Evolutionary conservation across 2,329 filamentous ascomycete genomes (phyloP).

Genomic region (Lomentospora prolificans): DNA sequence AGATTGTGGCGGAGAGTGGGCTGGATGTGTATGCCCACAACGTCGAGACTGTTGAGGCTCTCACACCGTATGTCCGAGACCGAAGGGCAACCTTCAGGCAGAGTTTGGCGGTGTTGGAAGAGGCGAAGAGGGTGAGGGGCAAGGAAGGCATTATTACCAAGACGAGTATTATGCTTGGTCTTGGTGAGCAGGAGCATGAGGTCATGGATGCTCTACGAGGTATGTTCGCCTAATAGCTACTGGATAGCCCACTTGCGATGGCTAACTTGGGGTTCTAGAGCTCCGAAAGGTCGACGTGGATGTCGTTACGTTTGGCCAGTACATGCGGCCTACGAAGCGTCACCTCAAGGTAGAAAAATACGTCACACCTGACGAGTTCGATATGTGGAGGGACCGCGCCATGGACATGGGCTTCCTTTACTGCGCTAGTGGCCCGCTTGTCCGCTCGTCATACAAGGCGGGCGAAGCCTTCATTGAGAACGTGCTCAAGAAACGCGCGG

Average conservation of each 20-base stretch:
- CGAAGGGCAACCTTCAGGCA: conserved; percentile 82
- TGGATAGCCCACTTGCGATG: conserved; percentile 19
- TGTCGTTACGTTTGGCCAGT: conserved; percentile 98
- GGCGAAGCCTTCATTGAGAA: conserved; percentile 99
- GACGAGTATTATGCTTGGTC: conserved; percentile 91
- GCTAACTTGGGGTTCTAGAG: conserved; percentile 39
- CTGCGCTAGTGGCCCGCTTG: conserved; percentile 85
- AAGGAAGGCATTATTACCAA: conserved; percentile 81
- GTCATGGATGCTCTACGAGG: conserved; percentile 67
- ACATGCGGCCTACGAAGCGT: conserved; percentile 97
- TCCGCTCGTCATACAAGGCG: conserved; percentile 93
- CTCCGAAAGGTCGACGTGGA: conserved; percentile 75
- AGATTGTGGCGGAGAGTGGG: conserved; percentile 73
- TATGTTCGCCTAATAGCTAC: conserved; percentile 17
- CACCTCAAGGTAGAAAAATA: conserved; percentile 97
- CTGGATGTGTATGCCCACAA: conserved; percentile 97
- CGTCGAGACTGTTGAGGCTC: conserved; percentile 82
- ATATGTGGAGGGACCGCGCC: conserved; percentile 81
- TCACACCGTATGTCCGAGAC: conserved; percentile 86
- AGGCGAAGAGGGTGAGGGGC: conserved; percentile 66
- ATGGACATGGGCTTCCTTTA: conserved; percentile 95
- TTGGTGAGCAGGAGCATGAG: conserved; percentile 86
- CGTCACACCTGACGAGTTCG: conserved; percentile 82
- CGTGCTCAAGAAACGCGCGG: conserved; percentile 73
- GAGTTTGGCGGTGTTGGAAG: conserved; percentile 67